Conservation (phyloP, 352 stramenopile genomes). For the Thalassiosira ordinaria region DNA sequence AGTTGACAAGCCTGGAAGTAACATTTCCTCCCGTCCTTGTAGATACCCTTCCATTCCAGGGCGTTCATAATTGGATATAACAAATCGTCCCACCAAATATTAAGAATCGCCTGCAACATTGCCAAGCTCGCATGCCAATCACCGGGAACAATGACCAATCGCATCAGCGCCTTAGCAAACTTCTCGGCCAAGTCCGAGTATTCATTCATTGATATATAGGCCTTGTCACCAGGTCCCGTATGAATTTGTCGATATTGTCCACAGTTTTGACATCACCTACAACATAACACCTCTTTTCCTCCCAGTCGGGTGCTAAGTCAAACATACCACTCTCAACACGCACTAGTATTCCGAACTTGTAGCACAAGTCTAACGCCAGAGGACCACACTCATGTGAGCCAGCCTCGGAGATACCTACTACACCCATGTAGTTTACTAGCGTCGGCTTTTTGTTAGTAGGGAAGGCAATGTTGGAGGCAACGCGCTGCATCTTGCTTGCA, state of each 20-base stretch:
- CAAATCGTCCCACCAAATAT: constrained; percentile 6
- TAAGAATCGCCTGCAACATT: constrained; percentile 18
- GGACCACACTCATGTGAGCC: background rate
- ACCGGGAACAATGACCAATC: constrained; percentile 14
- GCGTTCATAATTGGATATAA: constrained; percentile 2
- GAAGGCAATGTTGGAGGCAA: background rate
- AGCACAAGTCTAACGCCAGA: constrained; percentile 4
- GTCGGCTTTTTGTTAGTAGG: background rate
- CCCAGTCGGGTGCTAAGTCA: background rate
- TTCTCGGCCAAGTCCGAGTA: background rate
- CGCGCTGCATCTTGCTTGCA: background rate
- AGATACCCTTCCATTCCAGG: constrained; percentile 12
- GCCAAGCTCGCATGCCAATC: constrained; percentile 27
- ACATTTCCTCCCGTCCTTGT: background rate
- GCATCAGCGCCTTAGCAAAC: background rate
- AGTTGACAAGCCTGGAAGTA: constrained; percentile 11
- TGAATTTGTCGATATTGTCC: constrained; percentile 3
- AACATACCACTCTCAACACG: background rate
- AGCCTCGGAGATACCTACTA: background rate
- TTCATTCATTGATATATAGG: background rate
- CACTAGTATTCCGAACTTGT: background rate
- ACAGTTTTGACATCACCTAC: background rate
- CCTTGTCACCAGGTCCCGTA: background rate
- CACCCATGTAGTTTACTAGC: background rate
- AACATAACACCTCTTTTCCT: background rate